Percentiles rank a stretch among this genome's conserved stretches.
These are phyloP conservation scores for Plasmodium adleri DNA, from an alignment of 169 alveolate genomes.

Conservation along the genomic window DNA sequence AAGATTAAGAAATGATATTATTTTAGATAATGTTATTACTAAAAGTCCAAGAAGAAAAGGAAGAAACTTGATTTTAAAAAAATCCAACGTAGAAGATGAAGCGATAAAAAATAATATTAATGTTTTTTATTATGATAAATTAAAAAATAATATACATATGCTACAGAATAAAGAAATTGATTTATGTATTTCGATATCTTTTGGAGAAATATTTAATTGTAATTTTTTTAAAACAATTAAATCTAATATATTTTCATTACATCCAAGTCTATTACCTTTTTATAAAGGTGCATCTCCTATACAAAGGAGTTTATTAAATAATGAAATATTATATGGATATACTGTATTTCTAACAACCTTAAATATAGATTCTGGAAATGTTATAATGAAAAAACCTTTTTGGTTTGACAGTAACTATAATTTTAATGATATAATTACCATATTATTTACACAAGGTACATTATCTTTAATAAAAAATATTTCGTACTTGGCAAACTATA, in stretches of 20 bases:
- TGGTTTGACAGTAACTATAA: conserved; percentile 20
- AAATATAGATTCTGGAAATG: conserved; percentile 35
- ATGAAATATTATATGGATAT: conserved; percentile 53
- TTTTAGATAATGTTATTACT: conserved; percentile 38
- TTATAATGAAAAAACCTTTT: conserved; percentile 37
- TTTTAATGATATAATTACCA: conserved; percentile 68
- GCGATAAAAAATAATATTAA: conserved; percentile 32
- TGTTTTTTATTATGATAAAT: conserved; percentile 58
- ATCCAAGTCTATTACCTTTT: conserved; percentile 67
- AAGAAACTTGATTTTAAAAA: conserved; percentile 28
- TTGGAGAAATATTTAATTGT: conserved; percentile 68
- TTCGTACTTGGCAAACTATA: conserved; percentile 27
- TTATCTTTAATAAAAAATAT: conserved; percentile 36
- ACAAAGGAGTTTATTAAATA: conserved; percentile 73
- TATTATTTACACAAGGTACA: conserved; percentile 49
- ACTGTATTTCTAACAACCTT: conserved; percentile 44
- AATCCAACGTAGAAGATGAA: conserved; percentile 49
- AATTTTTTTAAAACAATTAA: conserved; percentile 38
- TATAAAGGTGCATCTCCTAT: conserved; percentile 70
- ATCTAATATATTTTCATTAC: conserved; percentile 56
- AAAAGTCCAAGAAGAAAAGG: conserved; percentile 63
- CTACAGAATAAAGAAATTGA: conserved; percentile 44
- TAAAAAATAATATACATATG: conserved; percentile 44
- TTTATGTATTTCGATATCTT: conserved; percentile 48
- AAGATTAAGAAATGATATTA: conserved; percentile 38